These are phyloP conservation scores for Asterophora lycoperdoides DNA, from an alignment of 768 basidiomycete species.

Conservation along the genomic window DNA sequence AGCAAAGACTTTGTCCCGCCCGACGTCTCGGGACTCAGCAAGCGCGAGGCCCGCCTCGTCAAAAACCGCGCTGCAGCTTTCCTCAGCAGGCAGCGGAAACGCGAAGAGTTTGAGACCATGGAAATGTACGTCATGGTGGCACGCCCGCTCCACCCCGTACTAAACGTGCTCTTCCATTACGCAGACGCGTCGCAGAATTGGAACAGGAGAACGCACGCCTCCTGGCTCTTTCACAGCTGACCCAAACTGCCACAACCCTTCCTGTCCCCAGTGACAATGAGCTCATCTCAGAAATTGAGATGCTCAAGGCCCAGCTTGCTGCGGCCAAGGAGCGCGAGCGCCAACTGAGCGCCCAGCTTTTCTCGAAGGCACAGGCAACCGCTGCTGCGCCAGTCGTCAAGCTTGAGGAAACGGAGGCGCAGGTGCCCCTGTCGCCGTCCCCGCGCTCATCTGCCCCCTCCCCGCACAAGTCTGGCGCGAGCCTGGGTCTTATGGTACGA, in stretches of 20 bases:
- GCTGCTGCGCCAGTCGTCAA: constrained; percentile 40
- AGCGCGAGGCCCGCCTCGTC: constrained; percentile 86
- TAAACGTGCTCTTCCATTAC: constrained; percentile 20
- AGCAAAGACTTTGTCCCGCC: constrained; percentile 87
- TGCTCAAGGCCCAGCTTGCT: constrained; percentile 60
- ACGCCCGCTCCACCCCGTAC: neutral
- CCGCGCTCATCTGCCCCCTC: constrained; percentile 35
- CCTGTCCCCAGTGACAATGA: constrained; percentile 28
- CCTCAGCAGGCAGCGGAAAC: constrained; percentile 85
- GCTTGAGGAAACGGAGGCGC: constrained; percentile 60
- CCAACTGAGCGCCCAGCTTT: constrained; percentile 60
- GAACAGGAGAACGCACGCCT: constrained; percentile 82
- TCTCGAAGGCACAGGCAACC: constrained; percentile 28
- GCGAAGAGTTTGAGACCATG: constrained; percentile 90
- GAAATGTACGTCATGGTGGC: constrained; percentile 63
- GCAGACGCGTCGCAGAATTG: constrained; percentile 76
- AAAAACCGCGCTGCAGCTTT: constrained; percentile 93
- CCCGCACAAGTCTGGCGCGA: constrained; percentile 58
- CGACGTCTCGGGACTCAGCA: constrained; percentile 82
- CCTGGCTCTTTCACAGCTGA: constrained; percentile 54
- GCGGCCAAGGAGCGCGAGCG: constrained; percentile 64
- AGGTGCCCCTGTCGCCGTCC: constrained; percentile 43
- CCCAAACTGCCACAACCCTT: constrained; percentile 37
- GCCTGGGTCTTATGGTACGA: constrained; percentile 68
- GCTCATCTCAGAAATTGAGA: constrained; percentile 58